These are phyloP conservation scores for Neoscytalidium dimidiatum DNA, from an alignment of 2,329 filamentous ascomycete genomes.

Conservation along the genomic window DNA sequence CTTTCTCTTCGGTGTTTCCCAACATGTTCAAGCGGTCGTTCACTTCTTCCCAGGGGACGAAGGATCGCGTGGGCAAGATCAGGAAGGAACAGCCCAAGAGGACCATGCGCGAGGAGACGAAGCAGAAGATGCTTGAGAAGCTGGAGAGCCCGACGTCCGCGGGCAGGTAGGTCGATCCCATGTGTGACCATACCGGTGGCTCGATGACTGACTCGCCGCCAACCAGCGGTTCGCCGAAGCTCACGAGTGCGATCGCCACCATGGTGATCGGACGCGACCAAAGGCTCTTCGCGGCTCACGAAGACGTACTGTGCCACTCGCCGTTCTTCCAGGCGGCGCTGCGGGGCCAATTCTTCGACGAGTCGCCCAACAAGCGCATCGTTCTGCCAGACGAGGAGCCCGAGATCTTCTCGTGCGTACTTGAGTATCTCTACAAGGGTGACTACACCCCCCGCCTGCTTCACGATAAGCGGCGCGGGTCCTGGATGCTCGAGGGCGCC, in stretches of 20 bases:
- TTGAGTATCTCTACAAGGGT: constrained; percentile 96
- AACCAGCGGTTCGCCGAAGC: constrained; percentile 45
- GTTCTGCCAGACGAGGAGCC: constrained; percentile 79
- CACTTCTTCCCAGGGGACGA: constrained; percentile 54
- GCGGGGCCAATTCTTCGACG: constrained; percentile 71
- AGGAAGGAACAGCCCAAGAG: constrained; percentile 77
- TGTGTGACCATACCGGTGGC: neutral
- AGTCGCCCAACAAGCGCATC: constrained; percentile 66
- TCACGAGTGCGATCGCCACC: constrained; percentile 78
- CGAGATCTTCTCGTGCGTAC: constrained; percentile 87
- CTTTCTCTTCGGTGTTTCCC: constrained; percentile 44
- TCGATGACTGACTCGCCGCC: neutral
- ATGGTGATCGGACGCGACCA: constrained; percentile 81
- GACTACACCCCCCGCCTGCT: constrained; percentile 91
- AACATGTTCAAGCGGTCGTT: constrained; percentile 94
- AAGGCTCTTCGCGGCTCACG: constrained; percentile 91
- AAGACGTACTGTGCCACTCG: constrained; percentile 85
- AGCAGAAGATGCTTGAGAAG: constrained; percentile 86
- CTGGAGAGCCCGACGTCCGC: constrained; percentile 60
- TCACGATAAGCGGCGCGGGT: constrained; percentile 81
- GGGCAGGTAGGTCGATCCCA: constrained; percentile 44
- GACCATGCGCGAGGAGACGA: constrained; percentile 74
- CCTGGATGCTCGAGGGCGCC: constrained; percentile 84
- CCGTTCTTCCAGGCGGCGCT: constrained; percentile 78
- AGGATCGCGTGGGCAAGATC: constrained; percentile 86